A percentile compares a stretch with the other conserved stretches of the same genome.
These are phyloP conservation scores for Phytophthora tentaculata DNA, from an alignment of 352 stramenopile species.

Conservation along the genomic window DNA sequence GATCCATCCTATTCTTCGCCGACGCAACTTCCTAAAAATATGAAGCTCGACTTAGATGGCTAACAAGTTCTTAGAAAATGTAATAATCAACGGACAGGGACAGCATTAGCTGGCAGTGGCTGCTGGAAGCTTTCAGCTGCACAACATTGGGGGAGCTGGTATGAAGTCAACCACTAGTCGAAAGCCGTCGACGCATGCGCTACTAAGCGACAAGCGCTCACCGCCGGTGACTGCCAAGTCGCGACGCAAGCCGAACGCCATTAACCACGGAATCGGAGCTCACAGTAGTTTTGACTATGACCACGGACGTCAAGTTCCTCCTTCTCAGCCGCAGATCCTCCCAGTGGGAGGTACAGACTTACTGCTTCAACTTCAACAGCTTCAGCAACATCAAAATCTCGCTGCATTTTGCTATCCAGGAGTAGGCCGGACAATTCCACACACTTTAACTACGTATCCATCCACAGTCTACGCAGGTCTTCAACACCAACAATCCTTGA, in stretches of 20 bases:
- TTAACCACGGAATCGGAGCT: slow-evolving; percentile 2
- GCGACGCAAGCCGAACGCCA: slow-evolving; percentile 17
- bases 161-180: slow-evolving; percentile 35
- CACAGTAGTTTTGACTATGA: slow-evolving; percentile 29
- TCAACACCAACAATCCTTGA: slow-evolving; percentile 29
- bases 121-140: background rate
- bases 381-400: slow-evolving; percentile 47
- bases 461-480: slow-evolving; percentile 21
- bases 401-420: slow-evolving; percentile 44
- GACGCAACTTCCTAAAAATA: slow-evolving; percentile 16
- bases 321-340: slow-evolving; percentile 24
- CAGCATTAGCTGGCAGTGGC: background rate
- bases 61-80: background rate
- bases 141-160: no score
- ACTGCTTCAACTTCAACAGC: slow-evolving; percentile 60
- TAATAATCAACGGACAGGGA: background rate
- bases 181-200: slow-evolving; percentile 29
- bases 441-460: slow-evolving; percentile 22
- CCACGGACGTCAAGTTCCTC: slow-evolving; percentile 13
- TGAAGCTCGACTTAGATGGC: slow-evolving; percentile 2
- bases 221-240: slow-evolving; percentile 28
- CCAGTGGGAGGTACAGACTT: slow-evolving; percentile 34
- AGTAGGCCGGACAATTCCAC: slow-evolving; percentile 23
- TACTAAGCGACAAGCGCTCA: slow-evolving; percentile 27
- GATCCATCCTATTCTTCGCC: slow-evolving; percentile 4